These are phyloP conservation scores for Schrenkiella parvula DNA, from an alignment of 345 rosid species.

Conservation along the genomic window DNA sequence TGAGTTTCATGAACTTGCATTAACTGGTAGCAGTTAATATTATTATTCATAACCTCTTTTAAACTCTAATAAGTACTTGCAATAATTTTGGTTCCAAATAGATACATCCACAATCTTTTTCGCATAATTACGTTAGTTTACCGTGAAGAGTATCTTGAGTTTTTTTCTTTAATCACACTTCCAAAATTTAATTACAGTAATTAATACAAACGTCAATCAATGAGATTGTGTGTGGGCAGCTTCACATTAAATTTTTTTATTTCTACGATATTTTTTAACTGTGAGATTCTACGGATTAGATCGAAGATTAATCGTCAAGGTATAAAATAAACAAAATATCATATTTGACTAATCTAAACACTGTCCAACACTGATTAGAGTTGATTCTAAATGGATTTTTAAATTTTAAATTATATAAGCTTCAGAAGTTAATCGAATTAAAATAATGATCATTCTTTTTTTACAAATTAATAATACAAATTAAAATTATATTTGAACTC, in stretches of 20 bases:
- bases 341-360: background rate
- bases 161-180: constrained; percentile 1
- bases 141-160: background rate
- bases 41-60: background rate
- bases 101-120: background rate
- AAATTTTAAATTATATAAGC: too few relatives aligned
- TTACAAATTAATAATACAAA: too few relatives aligned
- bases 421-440: too few relatives aligned
- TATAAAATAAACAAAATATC: background rate
- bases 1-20: background rate
- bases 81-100: background rate
- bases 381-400: background rate
- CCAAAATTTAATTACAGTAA: background rate
- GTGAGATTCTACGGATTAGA: background rate
- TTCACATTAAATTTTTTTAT: background rate
- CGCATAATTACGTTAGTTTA: background rate
- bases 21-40: background rate
- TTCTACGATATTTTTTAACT: background rate
- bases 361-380: background rate
- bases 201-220: constrained; percentile 7
- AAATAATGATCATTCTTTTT: too few relatives aligned
- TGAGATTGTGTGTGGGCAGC: background rate
- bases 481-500: too few relatives aligned
- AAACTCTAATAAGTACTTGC: background rate
- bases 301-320: background rate